Evolutionary conservation across 2,329 filamentous ascomycete genomes (phyloP), one percentile per base, ranked within the genome.

Genomic region (Niveomyces coronatus): DNA sequence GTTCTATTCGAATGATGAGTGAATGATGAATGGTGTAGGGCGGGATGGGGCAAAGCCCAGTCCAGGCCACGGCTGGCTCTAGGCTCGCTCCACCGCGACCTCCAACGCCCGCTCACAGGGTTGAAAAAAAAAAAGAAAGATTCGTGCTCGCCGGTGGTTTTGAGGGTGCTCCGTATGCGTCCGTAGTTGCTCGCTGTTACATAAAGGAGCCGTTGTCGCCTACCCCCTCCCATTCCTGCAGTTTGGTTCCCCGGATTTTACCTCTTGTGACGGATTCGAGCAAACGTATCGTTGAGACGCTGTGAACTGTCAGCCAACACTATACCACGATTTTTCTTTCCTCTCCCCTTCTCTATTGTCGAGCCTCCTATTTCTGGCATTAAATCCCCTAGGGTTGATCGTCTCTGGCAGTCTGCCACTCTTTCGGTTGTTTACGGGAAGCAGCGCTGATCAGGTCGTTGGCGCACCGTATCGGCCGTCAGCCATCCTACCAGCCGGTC

Each of bases 191-290:
- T n/a, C n/a, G n/a, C 30, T 40, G 45, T 47, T 47, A 44, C 45
- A 47, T 47, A 44, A 47, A 47, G 45, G 29, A 43, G 22, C 40
- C 29, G 19, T 11, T 20, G 31, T 32, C 36, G 40, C 40, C 20
- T 38, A n/a, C n/a, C n/a, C n/a, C 37, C 16, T 33, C 31, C 41
- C 29, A 15, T 35, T 31, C 3, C 23, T 17, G 26, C 14, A 9
- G n/a, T n/a, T 18, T 18, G 30, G 13, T 31, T 31, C 35, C 35
- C 31, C 40, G 17, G 40, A 27, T 36, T 42, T 35, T 24, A 10
- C 15, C 23, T 42, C 40, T n/a, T 35, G 20, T 26, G 23, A 34
- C 37, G 22, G 39, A 35, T 32, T 36, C 40, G 32, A 17, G 14
- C 5, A n/a, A 34, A 17, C 4, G 15, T 30, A 28, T 31, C 24